Base-by-base conservation (phyloP, 2,329 filamentous ascomycete species). In the Neoascochyta sp. region DNA sequence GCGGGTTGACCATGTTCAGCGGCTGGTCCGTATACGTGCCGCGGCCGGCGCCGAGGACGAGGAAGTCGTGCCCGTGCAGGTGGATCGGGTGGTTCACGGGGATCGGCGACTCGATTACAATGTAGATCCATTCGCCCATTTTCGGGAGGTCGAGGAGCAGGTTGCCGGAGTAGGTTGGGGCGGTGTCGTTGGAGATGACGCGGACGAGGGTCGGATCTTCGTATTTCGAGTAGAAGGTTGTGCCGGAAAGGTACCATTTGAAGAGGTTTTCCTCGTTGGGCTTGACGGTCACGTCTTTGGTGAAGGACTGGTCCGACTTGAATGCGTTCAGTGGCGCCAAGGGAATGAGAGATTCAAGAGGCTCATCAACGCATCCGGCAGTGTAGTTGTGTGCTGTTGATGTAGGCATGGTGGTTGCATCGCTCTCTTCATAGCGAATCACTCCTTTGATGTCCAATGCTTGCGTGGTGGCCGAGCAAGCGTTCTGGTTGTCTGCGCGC, bases 11-110 rank as follows among this genome's bases (percentile, higher is more conserved):
- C 4, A 52, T 26, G 7, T 46, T 41, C 11, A 52, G 36, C 4
- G 19, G 24, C 6, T 16, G 22, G 9, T 36, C 17, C 9, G 33
- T 34, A 5, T 44, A 63, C 8, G 43, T 47, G 2, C 63, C 59
- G 7, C 36, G 34, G 14, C 60, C 56, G 15, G 45, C 62, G 11
- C 64, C 63, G 5, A 78, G 52, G 7, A 78, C 60, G 53, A 74
- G 69, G 60, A 77, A 77, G 44, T 76, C 70, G 49, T 79, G 75
- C 4, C 74, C 57, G 39, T 63, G 58, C n/a, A 64, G 44, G 34
- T 64, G 60, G 28, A 64, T 61, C 1, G 60, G 60, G 35, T 60
- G 54, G 4, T 66, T 34, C 9, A 64, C 47, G 4, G 53, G 50
- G 23, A 63, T 47, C 4, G 39, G 36, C 9, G 45, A 55, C 24